Percentiles rank a stretch among this genome's conserved stretches.
These are phyloP conservation scores for Wilcoxina mikolae DNA, from an alignment of 495 filamentous ascomycete species.

Conservation along the genomic window DNA sequence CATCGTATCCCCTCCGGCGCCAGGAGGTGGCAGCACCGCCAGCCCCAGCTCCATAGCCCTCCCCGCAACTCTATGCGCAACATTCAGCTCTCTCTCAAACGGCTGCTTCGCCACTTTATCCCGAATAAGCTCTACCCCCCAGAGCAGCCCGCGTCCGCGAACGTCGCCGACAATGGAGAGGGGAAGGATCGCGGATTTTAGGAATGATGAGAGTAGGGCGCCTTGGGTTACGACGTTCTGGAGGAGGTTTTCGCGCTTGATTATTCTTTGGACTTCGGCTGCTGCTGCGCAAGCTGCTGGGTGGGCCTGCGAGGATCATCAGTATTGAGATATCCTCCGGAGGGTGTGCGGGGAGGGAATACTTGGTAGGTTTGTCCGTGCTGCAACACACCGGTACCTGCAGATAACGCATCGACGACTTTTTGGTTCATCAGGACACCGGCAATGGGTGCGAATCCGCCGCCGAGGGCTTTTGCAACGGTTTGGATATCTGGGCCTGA, in stretches of 20 bases:
- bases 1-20: constrained; percentile 48
- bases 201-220: neutral
- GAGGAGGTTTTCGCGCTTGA: constrained; percentile 41
- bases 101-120: constrained; percentile 34
- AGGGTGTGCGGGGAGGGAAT: too few species aligned
- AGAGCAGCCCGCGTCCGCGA: constrained; percentile 39
- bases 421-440: constrained; percentile 41
- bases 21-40: constrained; percentile 53
- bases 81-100: constrained; percentile 25
- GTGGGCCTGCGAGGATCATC: constrained; percentile 36
- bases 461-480: constrained; percentile 55
- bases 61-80: constrained; percentile 36
- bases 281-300: constrained; percentile 46
- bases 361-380: constrained; percentile 44
- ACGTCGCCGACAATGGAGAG: constrained; percentile 35
- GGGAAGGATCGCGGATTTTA: neutral
- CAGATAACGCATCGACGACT: constrained; percentile 41
- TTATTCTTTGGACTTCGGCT: constrained; percentile 44
- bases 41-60: constrained; percentile 40
- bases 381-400: constrained; percentile 35
- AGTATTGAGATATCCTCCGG: neutral
- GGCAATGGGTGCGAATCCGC: constrained; percentile 38
- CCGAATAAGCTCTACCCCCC: constrained; percentile 40
- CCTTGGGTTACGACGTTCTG: constrained; percentile 41
- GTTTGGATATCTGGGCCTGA: constrained; percentile 47